Percentiles rank a stretch among this genome's conserved stretches.
phyloP scores from a whole-genome alignment of 345 rosid genomes.

The rapeseed (Brassica napus) region Da-Ae NC_063452.1:58397501-58398000 shows the following conservation, averaged over 20 bases:
- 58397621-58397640: too few species aligned
- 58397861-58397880: slow-evolving; percentile 85
- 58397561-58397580: too few species aligned
- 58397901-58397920: slow-evolving; percentile 89
- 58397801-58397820: slow-evolving; percentile 26
- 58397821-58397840: slow-evolving; percentile 77
- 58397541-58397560: too few species aligned
- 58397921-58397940: slow-evolving; percentile 18
- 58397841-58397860: slow-evolving; percentile 80
- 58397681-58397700: neutral
- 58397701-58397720: neutral
- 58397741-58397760: neutral
- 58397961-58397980: neutral
- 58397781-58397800: neutral
- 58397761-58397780: neutral
- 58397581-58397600: too few species aligned
- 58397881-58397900: slow-evolving; percentile 85
- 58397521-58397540: too few species aligned
- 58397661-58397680: neutral
- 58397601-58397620: too few species aligned
- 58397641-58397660: neutral
- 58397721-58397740: neutral
- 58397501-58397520: too few species aligned
- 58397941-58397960: neutral
- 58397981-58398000: neutral